Evolutionary conservation across 345 rosid genomes (phyloP), one percentile per base, ranked within the genome.

Genomic region (Draba incana): DNA sequence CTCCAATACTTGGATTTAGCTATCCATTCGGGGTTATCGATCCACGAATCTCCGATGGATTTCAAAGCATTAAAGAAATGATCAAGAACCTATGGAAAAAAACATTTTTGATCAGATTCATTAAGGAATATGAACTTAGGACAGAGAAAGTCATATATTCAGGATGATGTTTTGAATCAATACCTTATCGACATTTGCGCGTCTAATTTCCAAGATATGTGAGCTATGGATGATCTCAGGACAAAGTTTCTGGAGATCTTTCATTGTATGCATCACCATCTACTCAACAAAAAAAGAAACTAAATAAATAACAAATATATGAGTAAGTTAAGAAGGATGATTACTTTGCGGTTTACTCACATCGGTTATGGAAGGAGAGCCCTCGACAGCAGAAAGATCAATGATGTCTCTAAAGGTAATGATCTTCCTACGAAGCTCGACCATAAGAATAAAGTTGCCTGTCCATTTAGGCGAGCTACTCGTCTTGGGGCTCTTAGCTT

Each of bases 41-140:
- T 83, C 93, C 89, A 92, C 2, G 88, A 80, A 76, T 87, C 89
- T 73, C 89, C 93, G 62, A 83, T 79, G 10, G 83, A 77, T 75
- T 71, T 85, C 72, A 92, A 70, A 45, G 81, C 76, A 58, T 63
- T 76, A 39, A 75, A 83, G 53, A 87, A 88, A 77, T 72, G 70
- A 5, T 79, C 63, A 62, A 88, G 78, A 60, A 85, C 81, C 92
- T 90, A 66, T 59, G 51, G 20, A 20, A 20, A 42, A 25, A 23
- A 63, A 30, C 59, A 27, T 23, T 54, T 51, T 54, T 52, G 50
- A 35, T 68, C 30, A 55, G 51, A 52, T 25, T 37, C 31, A 28
- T 28, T 57, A 52, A 66, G 49, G 14, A 53, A 13, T 27, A 20
- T 27, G 23, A 67, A 67, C 11, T 38, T 1, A 66, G 20, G n/a